Conservation (phyloP, 1,284 basidiomycete species). For the Ustilago sp. region DNA sequence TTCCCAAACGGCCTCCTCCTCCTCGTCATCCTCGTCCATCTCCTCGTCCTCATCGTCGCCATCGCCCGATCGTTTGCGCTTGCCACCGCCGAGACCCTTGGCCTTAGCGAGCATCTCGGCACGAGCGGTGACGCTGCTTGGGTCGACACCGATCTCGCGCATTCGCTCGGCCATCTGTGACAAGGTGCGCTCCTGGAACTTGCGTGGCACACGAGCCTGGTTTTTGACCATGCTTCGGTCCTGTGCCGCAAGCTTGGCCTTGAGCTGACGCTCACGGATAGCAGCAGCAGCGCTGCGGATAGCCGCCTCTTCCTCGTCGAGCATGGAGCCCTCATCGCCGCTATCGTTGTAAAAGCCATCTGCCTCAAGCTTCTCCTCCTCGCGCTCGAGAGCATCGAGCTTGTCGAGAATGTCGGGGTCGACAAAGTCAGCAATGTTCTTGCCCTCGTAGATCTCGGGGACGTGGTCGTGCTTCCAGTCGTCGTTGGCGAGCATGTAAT, state of each 20-base stretch:
- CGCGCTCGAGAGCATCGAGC: slow-evolving; percentile 94
- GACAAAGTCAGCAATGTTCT: slow-evolving; percentile 99
- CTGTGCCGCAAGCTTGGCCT: slow-evolving; percentile 82
- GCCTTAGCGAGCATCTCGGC: slow-evolving; percentile 85
- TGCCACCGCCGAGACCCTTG: slow-evolving; percentile 76
- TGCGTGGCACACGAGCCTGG: slow-evolving; percentile 85
- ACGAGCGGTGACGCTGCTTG: slow-evolving; percentile 86
- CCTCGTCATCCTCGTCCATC: slow-evolving; percentile 69
- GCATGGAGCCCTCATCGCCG: slow-evolving; percentile 79
- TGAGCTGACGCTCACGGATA: slow-evolving; percentile 75
- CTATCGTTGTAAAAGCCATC: slow-evolving; percentile 95
- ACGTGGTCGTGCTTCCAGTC: slow-evolving; percentile 97
- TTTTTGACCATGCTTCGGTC: slow-evolving; percentile 90
- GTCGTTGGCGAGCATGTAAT: slow-evolving; percentile 88
- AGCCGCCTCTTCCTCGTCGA: slow-evolving; percentile 90
- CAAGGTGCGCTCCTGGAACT: slow-evolving; percentile 81
- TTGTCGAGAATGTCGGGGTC: slow-evolving; percentile 98
- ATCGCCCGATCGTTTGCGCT: slow-evolving; percentile 74
- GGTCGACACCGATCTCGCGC: slow-evolving; percentile 88
- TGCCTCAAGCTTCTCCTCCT: slow-evolving; percentile 91
- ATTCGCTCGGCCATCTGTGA: slow-evolving; percentile 84
- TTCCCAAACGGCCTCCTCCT: slow-evolving; percentile 72
- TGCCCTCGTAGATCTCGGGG: slow-evolving; percentile 96
- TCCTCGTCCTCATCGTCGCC: slow-evolving; percentile 69
- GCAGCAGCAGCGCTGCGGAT: slow-evolving; percentile 79